These are phyloP conservation scores for Hyparrhenia diplandra DNA, from an alignment of 176 grass and related monocot species.

Conservation along the genomic window DNA sequence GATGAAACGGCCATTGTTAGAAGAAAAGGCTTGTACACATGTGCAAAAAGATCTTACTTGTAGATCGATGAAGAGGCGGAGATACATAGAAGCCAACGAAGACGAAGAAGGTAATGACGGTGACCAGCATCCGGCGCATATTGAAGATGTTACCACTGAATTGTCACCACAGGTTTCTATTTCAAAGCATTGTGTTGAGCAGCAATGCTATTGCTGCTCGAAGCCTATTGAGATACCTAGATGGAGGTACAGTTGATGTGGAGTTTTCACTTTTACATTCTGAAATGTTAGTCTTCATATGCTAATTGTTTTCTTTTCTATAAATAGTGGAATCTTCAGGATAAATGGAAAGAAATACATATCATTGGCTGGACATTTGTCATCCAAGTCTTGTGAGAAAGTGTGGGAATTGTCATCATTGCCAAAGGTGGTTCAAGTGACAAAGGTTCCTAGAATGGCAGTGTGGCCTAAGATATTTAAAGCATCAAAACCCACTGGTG, in stretches of 20 bases:
- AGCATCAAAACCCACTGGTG: constrained; percentile 36
- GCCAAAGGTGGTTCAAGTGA: constrained; percentile 23
- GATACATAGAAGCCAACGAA: neutral
- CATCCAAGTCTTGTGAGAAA: constrained; percentile 50
- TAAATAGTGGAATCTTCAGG: constrained; percentile 41
- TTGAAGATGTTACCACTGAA: neutral
- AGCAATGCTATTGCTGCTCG: neutral
- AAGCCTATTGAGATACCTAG: constrained; percentile 21
- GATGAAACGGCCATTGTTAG: neutral
- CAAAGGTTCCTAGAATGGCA: constrained; percentile 33
- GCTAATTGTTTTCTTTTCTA: constrained; percentile 16
- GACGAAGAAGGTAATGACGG: neutral
- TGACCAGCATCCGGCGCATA: neutral
- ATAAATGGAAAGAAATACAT: constrained; percentile 28
- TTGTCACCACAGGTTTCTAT: neutral
- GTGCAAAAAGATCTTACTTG: neutral
- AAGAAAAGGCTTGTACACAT: neutral
- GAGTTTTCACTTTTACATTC: neutral
- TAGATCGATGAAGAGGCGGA: neutral
- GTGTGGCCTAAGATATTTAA: constrained; percentile 42
- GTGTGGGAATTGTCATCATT: constrained; percentile 38
- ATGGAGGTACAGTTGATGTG: constrained; percentile 24
- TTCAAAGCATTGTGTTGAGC: neutral
- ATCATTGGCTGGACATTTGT: constrained; percentile 48
- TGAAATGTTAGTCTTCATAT: neutral